These are phyloP conservation scores for Camelina sativa DNA, from an alignment of 345 rosid species.

Conservation along the genomic window DNA sequence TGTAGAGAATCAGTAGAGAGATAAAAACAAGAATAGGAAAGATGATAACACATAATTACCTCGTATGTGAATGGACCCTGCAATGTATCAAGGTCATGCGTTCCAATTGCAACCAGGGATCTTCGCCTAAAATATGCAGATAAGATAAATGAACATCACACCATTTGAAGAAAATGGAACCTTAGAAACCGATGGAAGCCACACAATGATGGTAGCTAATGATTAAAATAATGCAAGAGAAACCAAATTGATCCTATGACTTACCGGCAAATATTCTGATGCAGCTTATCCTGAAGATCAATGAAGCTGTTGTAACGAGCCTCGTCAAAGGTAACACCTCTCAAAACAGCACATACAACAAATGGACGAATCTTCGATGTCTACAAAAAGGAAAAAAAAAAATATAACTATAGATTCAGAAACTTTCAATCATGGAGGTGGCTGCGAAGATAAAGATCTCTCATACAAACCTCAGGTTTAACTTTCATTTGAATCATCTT, in stretches of 20 bases:
- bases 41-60: constrained; percentile 47
- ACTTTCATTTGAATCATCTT: constrained; percentile 74
- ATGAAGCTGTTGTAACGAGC: constrained; percentile 92
- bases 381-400: constrained; percentile 45
- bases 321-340: constrained; percentile 81
- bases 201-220: constrained; percentile 6
- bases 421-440: background rate
- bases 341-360: constrained; percentile 87
- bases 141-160: background rate
- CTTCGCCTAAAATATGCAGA: constrained; percentile 63
- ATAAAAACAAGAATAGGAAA: background rate
- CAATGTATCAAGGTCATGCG: constrained; percentile 92
- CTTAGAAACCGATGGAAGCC: background rate
- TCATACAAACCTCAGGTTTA: constrained; percentile 62
- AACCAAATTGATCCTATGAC: background rate
- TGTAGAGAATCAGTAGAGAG: background rate
- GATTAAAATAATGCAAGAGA: background rate
- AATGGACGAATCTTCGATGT: constrained; percentile 70
- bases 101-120: constrained; percentile 90
- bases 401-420: background rate
- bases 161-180: background rate
- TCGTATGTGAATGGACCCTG: constrained; percentile 93
- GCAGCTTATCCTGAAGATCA: constrained; percentile 96
- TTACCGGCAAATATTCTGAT: constrained; percentile 94
- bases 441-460: background rate